Percentiles rank a stretch among this genome's conserved stretches.
phyloP scores from a whole-genome alignment of 805 yeast species.

The Pichia exigua region DNA sequence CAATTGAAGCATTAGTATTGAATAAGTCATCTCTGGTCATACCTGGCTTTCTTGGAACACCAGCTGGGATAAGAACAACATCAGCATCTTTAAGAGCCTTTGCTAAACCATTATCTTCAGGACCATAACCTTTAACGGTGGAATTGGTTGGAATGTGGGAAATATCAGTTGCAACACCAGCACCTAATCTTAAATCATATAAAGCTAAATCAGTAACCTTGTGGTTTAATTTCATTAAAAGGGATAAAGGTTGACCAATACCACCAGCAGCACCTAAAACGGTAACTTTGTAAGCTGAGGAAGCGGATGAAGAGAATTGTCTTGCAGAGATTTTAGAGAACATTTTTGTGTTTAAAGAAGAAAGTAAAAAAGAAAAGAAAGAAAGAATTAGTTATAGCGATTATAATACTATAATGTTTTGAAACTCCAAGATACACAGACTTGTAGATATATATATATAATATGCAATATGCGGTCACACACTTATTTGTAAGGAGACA shows the following conservation, averaged over 20 bases:
- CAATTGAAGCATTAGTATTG: conserved; percentile 94
- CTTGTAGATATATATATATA: too few relatives aligned
- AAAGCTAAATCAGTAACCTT: conserved; percentile 80
- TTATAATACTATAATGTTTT: too few relatives aligned
- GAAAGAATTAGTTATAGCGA: too few relatives aligned
- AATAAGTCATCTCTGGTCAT: conserved; percentile 97
- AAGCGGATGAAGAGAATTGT: conserved; percentile 59
- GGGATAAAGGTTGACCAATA: conserved; percentile 85
- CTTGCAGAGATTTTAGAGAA: conserved; percentile 41
- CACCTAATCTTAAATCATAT: conserved; percentile 86
- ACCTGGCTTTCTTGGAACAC: conserved; percentile 98
- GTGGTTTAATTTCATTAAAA: conserved; percentile 78
- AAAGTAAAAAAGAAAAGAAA: background rate
- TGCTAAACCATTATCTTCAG: conserved; percentile 60
- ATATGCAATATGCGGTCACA: too few relatives aligned
- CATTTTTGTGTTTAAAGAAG: conserved; percentile 36
- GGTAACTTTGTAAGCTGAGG: conserved; percentile 68
- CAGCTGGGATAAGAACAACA: conserved; percentile 90
- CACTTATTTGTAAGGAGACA: background rate
- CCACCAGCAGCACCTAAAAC: conserved; percentile 90
- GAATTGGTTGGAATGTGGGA: conserved; percentile 93
- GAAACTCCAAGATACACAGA: too few relatives aligned
- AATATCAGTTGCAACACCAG: conserved; percentile 95
- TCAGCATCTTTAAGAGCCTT: conserved; percentile 73
- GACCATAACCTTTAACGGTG: conserved; percentile 78